Evolutionary conservation across 192 early-diverging fungal species (phyloP).

Genomic region (Podochytrium sp.): DNA sequence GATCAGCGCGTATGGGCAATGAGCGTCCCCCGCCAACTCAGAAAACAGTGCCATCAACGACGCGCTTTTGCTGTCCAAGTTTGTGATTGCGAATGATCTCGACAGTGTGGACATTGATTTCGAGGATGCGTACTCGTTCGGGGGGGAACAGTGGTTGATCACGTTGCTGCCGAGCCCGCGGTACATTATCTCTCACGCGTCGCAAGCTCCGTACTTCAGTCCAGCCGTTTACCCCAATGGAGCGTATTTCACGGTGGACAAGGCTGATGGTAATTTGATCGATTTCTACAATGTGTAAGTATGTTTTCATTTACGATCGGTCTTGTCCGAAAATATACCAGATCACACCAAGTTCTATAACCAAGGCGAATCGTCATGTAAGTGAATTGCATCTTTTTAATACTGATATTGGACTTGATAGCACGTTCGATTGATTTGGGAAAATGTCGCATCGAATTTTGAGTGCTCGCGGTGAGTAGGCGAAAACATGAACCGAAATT

Average conservation of each 20-base stretch:
- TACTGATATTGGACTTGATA: too few relatives aligned
- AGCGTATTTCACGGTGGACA: conserved; percentile 5
- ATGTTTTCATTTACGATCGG: too few relatives aligned
- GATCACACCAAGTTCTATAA: conserved; percentile 29
- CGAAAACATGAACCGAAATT: too few relatives aligned
- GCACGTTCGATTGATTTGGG: too few relatives aligned
- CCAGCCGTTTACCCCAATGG: background rate
- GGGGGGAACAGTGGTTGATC: background rate
- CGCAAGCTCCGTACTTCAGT: conserved; percentile 10
- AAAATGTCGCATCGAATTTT: too few relatives aligned
- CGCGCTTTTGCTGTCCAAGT: background rate
- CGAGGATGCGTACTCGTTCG: background rate
- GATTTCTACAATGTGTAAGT: conserved; percentile 14
- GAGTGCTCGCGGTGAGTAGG: too few relatives aligned
- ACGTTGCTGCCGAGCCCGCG: background rate
- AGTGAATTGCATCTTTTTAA: too few relatives aligned
- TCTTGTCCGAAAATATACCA: too few relatives aligned
- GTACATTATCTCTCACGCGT: conserved; percentile 21
- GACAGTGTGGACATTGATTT: conserved; percentile 3
- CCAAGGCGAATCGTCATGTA: conserved; percentile 5
- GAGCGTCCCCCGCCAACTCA: background rate
- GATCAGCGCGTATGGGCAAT: too few relatives aligned
- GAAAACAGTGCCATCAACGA: too few relatives aligned
- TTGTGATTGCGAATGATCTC: background rate
- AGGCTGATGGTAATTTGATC: background rate